A percentile compares a stretch with the other conserved stretches of the same genome.
phyloP scores from a whole-genome alignment of 345 rosid species.

The Eucalyptus tenuipes region DNA sequence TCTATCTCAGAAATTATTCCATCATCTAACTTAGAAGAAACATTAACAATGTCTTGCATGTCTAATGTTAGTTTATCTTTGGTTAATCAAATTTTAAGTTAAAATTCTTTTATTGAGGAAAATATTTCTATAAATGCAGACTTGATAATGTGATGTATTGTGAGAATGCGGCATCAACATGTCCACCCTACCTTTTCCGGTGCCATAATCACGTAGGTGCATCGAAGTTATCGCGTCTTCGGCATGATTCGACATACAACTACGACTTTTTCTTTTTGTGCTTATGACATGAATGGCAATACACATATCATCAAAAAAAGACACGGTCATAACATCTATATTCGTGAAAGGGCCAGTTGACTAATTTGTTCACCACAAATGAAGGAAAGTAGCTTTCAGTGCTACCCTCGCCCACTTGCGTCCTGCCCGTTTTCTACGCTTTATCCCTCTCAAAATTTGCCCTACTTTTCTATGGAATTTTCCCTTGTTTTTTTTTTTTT shows the following conservation, averaged over 20 bases:
- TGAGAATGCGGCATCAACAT: background rate
- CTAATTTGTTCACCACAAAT: background rate
- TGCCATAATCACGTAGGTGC: background rate
- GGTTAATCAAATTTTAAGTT: background rate
- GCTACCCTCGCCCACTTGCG: background rate
- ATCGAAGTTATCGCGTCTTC: background rate
- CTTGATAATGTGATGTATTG: background rate
- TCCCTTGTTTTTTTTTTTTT: background rate
- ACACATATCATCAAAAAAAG: background rate
- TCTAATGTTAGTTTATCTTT: background rate
- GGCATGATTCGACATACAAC: background rate
- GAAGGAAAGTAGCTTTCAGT: background rate
- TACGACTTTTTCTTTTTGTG: background rate
- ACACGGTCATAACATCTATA: background rate
- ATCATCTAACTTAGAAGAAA: background rate
- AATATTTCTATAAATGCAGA: background rate
- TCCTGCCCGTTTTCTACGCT: background rate
- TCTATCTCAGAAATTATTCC: background rate
- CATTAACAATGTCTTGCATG: background rate
- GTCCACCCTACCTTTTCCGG: background rate
- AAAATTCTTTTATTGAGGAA: background rate
- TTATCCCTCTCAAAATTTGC: background rate
- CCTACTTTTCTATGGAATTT: background rate
- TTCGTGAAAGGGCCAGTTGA: background rate
- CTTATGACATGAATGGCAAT: background rate